A percentile compares a stretch with the other conserved stretches of the same genome.
phyloP scores from a whole-genome alignment of 2,329 filamentous ascomycete genomes.

The Rachicladosporium sp. region DNA sequence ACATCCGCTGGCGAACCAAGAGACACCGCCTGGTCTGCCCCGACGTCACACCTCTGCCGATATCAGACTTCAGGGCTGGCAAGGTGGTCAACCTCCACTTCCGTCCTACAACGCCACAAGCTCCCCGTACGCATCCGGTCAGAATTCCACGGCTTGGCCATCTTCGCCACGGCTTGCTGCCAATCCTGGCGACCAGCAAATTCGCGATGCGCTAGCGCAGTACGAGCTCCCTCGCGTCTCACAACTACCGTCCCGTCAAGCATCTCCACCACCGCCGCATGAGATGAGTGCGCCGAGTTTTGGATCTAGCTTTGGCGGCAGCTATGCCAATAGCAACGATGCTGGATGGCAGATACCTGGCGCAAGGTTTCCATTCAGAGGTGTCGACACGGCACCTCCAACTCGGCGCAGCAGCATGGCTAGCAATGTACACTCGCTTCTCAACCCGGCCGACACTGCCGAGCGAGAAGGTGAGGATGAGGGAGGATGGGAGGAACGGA shows the following conservation, averaged over 20 bases:
- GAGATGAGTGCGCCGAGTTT: conserved; percentile 24
- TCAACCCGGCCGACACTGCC: conserved; percentile 57
- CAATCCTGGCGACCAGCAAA: conserved; percentile 43
- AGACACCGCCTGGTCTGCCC: conserved; percentile 50
- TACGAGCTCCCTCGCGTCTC: conserved; percentile 51
- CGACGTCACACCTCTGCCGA: conserved; percentile 91
- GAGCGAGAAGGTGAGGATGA: conserved; percentile 55
- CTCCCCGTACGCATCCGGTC: conserved; percentile 55
- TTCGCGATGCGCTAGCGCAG: conserved; percentile 49
- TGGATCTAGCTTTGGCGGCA: conserved; percentile 37
- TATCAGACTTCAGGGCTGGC: conserved; percentile 59
- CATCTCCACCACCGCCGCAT: conserved; percentile 35
- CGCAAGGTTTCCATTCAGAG: conserved; percentile 36
- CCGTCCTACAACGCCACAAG: conserved; percentile 22
- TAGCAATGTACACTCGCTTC: conserved; percentile 53
- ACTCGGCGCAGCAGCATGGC: conserved; percentile 60
- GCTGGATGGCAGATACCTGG: conserved; percentile 46
- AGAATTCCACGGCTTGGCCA: conserved; percentile 52
- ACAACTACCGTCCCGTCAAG: conserved; percentile 36
- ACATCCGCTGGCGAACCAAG: conserved; percentile 45
- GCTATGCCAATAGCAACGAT: conserved; percentile 40
- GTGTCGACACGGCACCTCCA: conserved; percentile 44
- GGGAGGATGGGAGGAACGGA: conserved; percentile 45
- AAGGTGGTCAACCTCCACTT: conserved; percentile 40
- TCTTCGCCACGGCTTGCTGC: conserved; percentile 44